Evolutionary conservation across 1,284 basidiomycete genomes (phyloP).

Genomic region (Pseudozyma thailandica): DNA sequence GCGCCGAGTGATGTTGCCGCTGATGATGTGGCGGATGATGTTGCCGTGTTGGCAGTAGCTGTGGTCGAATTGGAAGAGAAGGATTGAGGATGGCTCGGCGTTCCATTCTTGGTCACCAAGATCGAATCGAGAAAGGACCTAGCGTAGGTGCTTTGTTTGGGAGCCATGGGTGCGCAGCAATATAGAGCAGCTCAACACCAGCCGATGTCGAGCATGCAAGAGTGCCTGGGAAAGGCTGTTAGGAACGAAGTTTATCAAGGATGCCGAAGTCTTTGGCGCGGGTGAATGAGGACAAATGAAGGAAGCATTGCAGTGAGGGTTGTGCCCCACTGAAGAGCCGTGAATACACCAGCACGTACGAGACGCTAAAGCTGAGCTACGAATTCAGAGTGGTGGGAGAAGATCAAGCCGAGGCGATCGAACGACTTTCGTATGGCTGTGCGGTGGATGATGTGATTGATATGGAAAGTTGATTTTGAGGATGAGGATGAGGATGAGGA

Average conservation of each 20-base stretch:
- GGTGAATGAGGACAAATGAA: slow-evolving; percentile 22
- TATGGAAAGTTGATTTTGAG: background rate
- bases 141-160: slow-evolving; percentile 33
- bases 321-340: slow-evolving; percentile 6
- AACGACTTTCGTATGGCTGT: background rate
- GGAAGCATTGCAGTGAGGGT: slow-evolving; percentile 40
- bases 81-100: slow-evolving; percentile 9
- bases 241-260: slow-evolving; percentile 15
- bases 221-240: no score
- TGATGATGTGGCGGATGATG: slow-evolving; percentile 18
- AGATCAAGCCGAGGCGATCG: background rate
- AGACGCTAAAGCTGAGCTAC: slow-evolving; percentile 1
- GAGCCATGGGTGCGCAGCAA: slow-evolving; percentile 9
- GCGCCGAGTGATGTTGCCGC: slow-evolving; percentile 14
- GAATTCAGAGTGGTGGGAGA: background rate
- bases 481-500: no score
- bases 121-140: slow-evolving; percentile 43
- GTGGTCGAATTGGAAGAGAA: slow-evolving; percentile 23
- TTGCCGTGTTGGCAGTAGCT: slow-evolving; percentile 12
- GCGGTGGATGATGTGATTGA: background rate
- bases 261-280: slow-evolving; percentile 50
- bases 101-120: slow-evolving; percentile 21
- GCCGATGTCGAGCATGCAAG: slow-evolving; percentile 12
- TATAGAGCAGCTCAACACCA: slow-evolving; percentile 1
- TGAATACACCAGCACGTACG: slow-evolving; percentile 2